Percentiles rank a stretch among this genome's conserved stretches.
phyloP scores from a whole-genome alignment of 2,329 filamentous ascomycete species.

The Verticillium tricorpus region DNA sequence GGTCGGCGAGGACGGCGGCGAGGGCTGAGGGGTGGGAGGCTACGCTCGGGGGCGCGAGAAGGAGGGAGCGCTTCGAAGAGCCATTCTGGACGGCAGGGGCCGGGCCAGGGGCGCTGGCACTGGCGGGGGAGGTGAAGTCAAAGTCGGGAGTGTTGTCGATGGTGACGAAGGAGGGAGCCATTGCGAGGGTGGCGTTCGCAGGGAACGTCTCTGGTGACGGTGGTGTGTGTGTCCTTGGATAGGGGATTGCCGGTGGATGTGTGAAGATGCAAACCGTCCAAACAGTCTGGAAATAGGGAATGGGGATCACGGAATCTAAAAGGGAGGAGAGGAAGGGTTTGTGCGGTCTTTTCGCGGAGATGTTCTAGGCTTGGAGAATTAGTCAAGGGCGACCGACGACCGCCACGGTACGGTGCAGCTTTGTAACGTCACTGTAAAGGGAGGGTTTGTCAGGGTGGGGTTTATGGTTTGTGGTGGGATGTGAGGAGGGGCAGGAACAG shows the following conservation, averaged over 20 bases:
- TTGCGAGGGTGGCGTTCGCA: constrained; percentile 20
- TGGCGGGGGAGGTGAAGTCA: constrained; percentile 25
- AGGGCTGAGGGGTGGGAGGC: constrained; percentile 79
- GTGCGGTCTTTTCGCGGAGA: constrained; percentile 4
- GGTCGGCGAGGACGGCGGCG: constrained; percentile 62
- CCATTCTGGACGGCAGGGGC: constrained; percentile 1
- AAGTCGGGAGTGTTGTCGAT: constrained; percentile 55
- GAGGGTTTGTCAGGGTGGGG: constrained; percentile 13
- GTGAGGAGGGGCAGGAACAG: background rate
- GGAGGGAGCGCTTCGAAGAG: constrained; percentile 57
- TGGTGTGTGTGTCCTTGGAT: background rate
- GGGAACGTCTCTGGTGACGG: background rate
- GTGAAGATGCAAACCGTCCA: background rate
- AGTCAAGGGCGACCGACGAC: constrained; percentile 5
- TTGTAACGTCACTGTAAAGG: constrained; percentile 4
- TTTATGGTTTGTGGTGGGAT: constrained; percentile 5
- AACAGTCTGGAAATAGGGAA: background rate
- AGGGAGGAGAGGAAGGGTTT: background rate
- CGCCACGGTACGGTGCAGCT: constrained; percentile 2
- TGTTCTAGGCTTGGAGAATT: constrained; percentile 5
- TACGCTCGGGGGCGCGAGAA: constrained; percentile 87
- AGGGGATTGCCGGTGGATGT: background rate
- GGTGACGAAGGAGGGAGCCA: constrained; percentile 49
- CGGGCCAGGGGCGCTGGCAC: constrained; percentile 16
- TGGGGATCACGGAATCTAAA: background rate